Conservation (phyloP, 495 filamentous ascomycete genomes). For the Trichodelitschia bisporula region DNA sequence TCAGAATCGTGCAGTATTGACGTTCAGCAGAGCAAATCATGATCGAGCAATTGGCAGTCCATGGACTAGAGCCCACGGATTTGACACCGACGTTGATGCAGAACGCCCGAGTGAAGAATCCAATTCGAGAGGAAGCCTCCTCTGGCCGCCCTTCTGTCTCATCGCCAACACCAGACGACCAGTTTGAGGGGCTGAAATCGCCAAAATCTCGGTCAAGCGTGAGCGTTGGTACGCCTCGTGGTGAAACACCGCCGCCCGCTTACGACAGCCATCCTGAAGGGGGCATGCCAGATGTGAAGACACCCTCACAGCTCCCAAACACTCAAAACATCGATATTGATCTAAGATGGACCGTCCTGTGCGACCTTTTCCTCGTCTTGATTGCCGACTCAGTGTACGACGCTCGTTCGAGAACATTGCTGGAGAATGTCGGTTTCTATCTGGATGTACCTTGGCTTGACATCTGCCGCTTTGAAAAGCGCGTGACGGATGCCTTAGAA, state of each 20-base stretch:
- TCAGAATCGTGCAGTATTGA: slow-evolving; percentile 6
- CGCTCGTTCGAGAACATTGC: slow-evolving; percentile 57
- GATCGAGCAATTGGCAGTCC: slow-evolving; percentile 89
- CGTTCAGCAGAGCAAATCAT: slow-evolving; percentile 59
- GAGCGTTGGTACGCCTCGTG: not conserved
- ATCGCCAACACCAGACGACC: not conserved
- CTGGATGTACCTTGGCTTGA: slow-evolving; percentile 76
- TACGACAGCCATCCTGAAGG: slow-evolving; percentile 39
- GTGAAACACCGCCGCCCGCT: slow-evolving; percentile 5
- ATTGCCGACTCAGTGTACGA: slow-evolving; percentile 93
- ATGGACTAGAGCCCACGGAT: slow-evolving; percentile 68
- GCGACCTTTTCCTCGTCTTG: slow-evolving; percentile 82
- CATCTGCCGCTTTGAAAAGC: slow-evolving; percentile 91
- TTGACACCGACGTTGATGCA: slow-evolving; percentile 72
- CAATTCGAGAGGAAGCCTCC: slow-evolving; percentile 32
- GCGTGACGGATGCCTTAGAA: slow-evolving; percentile 86
- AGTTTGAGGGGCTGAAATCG: slow-evolving; percentile 1
- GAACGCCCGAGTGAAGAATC: slow-evolving; percentile 83
- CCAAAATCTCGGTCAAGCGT: slow-evolving; percentile 2
- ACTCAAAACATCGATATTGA: slow-evolving; percentile 83
- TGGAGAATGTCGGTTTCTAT: slow-evolving; percentile 59
- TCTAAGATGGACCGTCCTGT: slow-evolving; percentile 90
- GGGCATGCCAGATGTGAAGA: slow-evolving; percentile 50
- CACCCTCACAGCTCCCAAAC: slow-evolving; percentile 53
- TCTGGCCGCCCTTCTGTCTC: slow-evolving; percentile 1